These are phyloP conservation scores for Aristolochia fimbriata DNA, from an alignment of 164 flowering plant species.

Conservation along the genomic window DNA sequence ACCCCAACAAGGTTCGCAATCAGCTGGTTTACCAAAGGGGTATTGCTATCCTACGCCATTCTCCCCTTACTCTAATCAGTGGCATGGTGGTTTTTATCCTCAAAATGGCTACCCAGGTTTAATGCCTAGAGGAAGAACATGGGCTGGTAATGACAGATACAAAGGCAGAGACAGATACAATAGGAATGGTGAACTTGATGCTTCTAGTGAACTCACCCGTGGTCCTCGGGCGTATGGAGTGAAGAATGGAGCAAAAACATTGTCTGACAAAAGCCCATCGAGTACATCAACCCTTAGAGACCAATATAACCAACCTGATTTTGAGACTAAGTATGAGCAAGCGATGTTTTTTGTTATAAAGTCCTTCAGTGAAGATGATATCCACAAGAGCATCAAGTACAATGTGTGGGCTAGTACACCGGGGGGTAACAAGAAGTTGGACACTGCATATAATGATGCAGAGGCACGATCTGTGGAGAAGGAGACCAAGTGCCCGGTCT, in stretches of 20 bases:
- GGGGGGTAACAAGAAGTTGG: conserved; percentile 69
- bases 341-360: conserved; percentile 82
- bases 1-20: not conserved
- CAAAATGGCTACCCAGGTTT: conserved; percentile 19
- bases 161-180: conserved; percentile 18
- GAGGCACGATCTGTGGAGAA: conserved; percentile 25
- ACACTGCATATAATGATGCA: conserved; percentile 61
- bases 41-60: conserved; percentile 18
- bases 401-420: conserved; percentile 87
- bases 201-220: conserved; percentile 30
- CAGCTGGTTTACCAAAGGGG: conserved; percentile 10
- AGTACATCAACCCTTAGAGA: conserved; percentile 29
- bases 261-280: conserved; percentile 22
- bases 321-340: conserved; percentile 41
- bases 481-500: conserved; percentile 49
- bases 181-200: conserved; percentile 20
- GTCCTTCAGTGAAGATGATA: conserved; percentile 75
- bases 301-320: conserved; percentile 50
- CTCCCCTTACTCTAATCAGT: conserved; percentile 23
- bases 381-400: conserved; percentile 73
- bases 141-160: conserved; percentile 26
- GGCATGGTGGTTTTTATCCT: conserved; percentile 15
- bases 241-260: conserved; percentile 9
- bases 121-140: conserved; percentile 15
- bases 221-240: conserved; percentile 53